A percentile compares a stretch with the other conserved stretches of the same genome.
phyloP scores from a whole-genome alignment of 371 early-diverging fungal genomes.

The Phascolomyces articulosus region DNA sequence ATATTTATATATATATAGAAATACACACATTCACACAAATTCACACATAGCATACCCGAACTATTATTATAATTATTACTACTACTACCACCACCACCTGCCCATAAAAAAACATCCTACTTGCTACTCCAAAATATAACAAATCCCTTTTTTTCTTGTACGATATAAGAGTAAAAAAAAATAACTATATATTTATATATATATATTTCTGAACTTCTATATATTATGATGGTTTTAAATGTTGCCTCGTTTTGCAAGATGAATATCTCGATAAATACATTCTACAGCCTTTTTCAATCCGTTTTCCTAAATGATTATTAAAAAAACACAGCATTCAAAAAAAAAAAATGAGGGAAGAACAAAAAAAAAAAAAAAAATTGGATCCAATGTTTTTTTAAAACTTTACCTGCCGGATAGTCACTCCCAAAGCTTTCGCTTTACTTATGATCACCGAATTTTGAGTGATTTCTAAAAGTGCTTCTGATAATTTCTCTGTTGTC shows the following conservation, averaged over 20 bases:
- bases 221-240: no score
- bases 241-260: slow-evolving; percentile 46
- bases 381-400: background rate
- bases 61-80: no score
- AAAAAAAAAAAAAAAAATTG: background rate
- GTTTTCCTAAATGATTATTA: slow-evolving; percentile 50
- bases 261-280: slow-evolving; percentile 63
- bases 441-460: slow-evolving; percentile 63
- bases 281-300: slow-evolving; percentile 65
- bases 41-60: background rate
- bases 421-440: slow-evolving; percentile 60
- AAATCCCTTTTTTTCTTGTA: no score
- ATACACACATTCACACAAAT: no score
- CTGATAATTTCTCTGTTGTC: slow-evolving; percentile 50
- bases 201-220: background rate
- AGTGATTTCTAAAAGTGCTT: slow-evolving; percentile 59
- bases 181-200: background rate
- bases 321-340: no score
- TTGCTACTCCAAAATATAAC: no score
- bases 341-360: no score
- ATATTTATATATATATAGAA: background rate
- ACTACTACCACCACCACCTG: no score
- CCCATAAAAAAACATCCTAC: no score
- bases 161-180: background rate
- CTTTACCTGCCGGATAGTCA: slow-evolving; percentile 49